Evolutionary conservation across 75 land plant species (phyloP).

Genomic region (Cunninghamia lanceolata): DNA sequence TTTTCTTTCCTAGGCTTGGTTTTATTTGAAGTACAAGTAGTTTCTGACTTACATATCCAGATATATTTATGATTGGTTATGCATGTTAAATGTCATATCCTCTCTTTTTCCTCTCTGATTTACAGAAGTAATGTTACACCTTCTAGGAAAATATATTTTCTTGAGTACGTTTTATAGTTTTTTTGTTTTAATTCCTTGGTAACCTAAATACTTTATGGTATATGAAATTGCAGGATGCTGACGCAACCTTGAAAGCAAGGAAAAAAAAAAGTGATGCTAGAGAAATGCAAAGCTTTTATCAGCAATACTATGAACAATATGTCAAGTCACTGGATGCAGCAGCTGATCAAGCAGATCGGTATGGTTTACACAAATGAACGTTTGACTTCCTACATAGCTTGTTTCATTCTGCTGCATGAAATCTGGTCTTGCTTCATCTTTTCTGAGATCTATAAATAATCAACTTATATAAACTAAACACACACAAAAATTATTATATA

Average conservation of each 20-base stretch:
- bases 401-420: not conserved
- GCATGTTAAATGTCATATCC: not conserved
- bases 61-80: not conserved
- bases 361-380: not conserved
- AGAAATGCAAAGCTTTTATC: constrained; percentile 69
- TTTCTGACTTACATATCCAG: not conserved
- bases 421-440: not conserved
- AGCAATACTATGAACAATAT: constrained; percentile 44
- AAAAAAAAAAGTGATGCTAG: constrained; percentile 65
- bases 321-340: constrained; percentile 42
- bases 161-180: not conserved
- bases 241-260: constrained; percentile 32
- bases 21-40: too few species aligned
- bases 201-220: not conserved
- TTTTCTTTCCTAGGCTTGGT: too few species aligned
- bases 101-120: not conserved
- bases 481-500: not conserved
- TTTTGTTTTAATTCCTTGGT: not conserved
- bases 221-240: constrained; percentile 56
- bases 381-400: not conserved
- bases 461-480: not conserved
- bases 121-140: not conserved
- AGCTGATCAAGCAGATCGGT: constrained; percentile 54
- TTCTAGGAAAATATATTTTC: not conserved
- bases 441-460: not conserved